Base-by-base conservation (phyloP, 2,329 filamentous ascomycete genomes). In the Colletotrichum tamarilloi region DNA sequence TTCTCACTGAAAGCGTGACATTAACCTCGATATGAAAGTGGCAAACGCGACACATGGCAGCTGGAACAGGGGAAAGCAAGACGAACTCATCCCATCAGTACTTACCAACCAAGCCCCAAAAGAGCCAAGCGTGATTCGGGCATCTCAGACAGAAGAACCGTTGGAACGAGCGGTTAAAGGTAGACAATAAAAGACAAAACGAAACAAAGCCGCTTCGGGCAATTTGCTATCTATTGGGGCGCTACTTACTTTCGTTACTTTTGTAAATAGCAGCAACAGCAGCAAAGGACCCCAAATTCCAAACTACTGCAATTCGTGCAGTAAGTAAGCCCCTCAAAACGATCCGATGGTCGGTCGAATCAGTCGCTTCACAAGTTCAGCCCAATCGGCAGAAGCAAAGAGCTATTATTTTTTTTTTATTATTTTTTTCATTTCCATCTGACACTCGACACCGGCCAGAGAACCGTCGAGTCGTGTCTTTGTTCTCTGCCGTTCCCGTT, bases 271-370 rank as follows among this genome's bases (percentile, higher is more conserved):
- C 32, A 32, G 32, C 53, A 56, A 14, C 53, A 56, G 24, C 24
- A 52, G 42, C 19, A 53, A 63, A 35, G 26, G n/a, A 63, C 56
- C 28, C 26, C 24, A 5, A 46, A 30, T 7, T 56, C 6, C 11
- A 53, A 32, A 46, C 42, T 63, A 63, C 42, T 63, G 60, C 42
- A 53, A 46, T 28, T 63, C 26, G 42, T 63, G 60, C 60, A 63
- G 60, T 26, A 53, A 26, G 24, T 22, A n/a, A 12, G 60, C 24
- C 60, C 28, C 19, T 53, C 28, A 63, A 53, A 53, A 53, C 60
- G 28, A 63, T 63, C 60, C 60, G 60, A 63, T 63, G 19, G 42
- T 63, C n/a, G 35, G 30, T 30, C 24, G 26, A 11, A 52, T 49
- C 26, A 28, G 35, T 30, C 16, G 26, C n/a, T 32, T 26, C 12